Conservation (phyloP, 306 rosid species). For the Cajanus cajan region DNA sequence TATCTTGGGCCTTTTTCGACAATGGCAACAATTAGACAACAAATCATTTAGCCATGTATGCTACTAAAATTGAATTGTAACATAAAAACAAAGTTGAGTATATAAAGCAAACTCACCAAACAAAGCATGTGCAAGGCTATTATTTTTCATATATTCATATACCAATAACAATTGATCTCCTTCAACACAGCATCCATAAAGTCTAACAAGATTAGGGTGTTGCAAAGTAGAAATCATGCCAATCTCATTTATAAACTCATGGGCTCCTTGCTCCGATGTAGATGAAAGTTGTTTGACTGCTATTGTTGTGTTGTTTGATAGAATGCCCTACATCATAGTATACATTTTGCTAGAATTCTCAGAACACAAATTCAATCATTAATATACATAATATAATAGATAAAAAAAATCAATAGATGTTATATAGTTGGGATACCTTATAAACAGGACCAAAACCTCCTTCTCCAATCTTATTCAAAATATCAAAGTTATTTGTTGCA, state of each 20-base stretch:
- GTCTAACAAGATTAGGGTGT: conserved; percentile 49
- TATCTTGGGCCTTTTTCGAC: conserved; percentile 26
- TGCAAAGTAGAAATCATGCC: conserved; percentile 55
- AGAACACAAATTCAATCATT: neutral
- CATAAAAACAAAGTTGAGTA: neutral
- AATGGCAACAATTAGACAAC: neutral
- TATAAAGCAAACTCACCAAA: conserved; percentile 34
- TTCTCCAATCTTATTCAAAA: conserved; percentile 47
- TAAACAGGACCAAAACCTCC: conserved; percentile 63
- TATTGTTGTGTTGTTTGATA: conserved; percentile 37
- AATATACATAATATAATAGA: neutral
- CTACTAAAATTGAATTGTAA: neutral
- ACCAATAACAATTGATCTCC: conserved; percentile 44
- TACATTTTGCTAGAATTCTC: neutral
- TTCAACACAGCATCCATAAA: conserved; percentile 52
- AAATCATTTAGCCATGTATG: neutral
- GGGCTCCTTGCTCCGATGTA: conserved; percentile 48
- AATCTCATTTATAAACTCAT: conserved; percentile 52
- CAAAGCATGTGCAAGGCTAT: conserved; percentile 46
- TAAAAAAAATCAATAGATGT: neutral
- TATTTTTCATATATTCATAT: conserved; percentile 54
- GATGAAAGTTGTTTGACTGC: conserved; percentile 55
- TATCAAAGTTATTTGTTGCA: conserved; percentile 23
- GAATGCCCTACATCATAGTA: conserved; percentile 37
- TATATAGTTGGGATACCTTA: conserved; percentile 40